phyloP scores from a whole-genome alignment of 2,329 filamentous ascomycete genomes.

The Achaetomium macrosporum region DNA sequence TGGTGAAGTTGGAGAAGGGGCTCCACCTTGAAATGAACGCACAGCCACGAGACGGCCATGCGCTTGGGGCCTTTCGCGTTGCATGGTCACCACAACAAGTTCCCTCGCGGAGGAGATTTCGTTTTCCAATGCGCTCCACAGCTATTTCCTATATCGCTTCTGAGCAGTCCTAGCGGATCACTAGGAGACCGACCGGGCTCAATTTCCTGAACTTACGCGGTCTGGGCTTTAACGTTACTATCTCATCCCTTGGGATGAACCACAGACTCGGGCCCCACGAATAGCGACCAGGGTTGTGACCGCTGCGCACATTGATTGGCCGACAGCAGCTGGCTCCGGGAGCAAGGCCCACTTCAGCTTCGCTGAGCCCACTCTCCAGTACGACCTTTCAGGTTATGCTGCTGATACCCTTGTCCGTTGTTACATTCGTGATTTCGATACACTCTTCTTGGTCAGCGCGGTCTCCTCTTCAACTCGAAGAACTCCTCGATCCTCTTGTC shows the following conservation, averaged over 20 bases:
- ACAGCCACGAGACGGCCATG: slow-evolving; percentile 2
- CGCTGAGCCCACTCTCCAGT: slow-evolving; percentile 2
- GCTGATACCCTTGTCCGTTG: slow-evolving; percentile 6
- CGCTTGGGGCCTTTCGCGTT: too few relatives aligned
- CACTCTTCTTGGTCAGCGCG: background rate
- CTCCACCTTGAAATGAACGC: background rate
- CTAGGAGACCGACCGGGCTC: background rate
- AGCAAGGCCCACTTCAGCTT: slow-evolving; percentile 5
- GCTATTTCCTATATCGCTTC: too few relatives aligned
- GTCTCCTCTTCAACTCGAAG: background rate
- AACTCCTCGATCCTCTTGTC: background rate
- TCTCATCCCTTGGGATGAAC: slow-evolving; percentile 5
- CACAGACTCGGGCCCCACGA: slow-evolving; percentile 15
- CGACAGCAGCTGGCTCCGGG: background rate
- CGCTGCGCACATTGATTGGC: slow-evolving; percentile 10
- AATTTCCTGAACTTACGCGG: background rate
- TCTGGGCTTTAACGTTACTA: background rate
- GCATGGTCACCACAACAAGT: too few relatives aligned
- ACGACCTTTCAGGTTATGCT: background rate
- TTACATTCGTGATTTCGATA: background rate
- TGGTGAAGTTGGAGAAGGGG: background rate
- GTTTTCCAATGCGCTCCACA: too few relatives aligned
- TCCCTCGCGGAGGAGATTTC: too few relatives aligned
- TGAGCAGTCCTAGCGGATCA: too few relatives aligned
- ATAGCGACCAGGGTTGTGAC: background rate